Conservation (phyloP, 2,329 filamentous ascomycete species). For the Fusarium pseudograminearum region DNA sequence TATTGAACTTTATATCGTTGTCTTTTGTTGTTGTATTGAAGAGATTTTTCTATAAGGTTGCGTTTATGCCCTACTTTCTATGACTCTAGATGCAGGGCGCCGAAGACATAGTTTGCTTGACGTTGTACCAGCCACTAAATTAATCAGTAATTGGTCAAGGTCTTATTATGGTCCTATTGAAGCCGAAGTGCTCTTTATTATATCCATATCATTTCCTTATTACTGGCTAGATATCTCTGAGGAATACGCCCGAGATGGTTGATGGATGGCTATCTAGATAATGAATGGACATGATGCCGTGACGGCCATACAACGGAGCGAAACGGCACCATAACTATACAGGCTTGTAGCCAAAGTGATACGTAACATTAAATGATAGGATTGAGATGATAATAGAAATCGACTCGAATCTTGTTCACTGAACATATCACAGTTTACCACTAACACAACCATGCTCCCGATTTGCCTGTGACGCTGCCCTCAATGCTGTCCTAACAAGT, state of each 20-base stretch:
- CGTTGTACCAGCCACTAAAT: too few relatives aligned
- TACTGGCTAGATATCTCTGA: neutral
- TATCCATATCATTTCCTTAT: neutral
- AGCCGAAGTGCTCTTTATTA: neutral
- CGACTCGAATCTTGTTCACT: too few relatives aligned
- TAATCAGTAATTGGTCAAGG: neutral
- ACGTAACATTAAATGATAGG: neutral
- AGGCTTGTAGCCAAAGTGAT: neutral
- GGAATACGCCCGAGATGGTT: neutral
- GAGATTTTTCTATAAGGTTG: too few relatives aligned
- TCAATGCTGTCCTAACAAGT: constrained; percentile 33
- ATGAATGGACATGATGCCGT: neutral
- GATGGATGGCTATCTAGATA: neutral
- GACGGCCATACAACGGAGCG: neutral
- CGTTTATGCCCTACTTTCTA: too few relatives aligned
- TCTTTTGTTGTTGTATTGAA: too few relatives aligned
- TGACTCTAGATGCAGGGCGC: too few relatives aligned
- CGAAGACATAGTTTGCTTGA: too few relatives aligned
- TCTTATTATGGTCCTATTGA: neutral
- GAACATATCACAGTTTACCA: neutral
- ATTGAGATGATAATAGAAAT: neutral
- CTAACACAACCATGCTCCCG: neutral
- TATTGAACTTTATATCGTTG: too few relatives aligned
- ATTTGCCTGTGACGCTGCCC: constrained; percentile 4
- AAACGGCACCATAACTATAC: neutral